phyloP scores from a whole-genome alignment of 768 basidiomycete species.

The Boletus barrowsii region DNA sequence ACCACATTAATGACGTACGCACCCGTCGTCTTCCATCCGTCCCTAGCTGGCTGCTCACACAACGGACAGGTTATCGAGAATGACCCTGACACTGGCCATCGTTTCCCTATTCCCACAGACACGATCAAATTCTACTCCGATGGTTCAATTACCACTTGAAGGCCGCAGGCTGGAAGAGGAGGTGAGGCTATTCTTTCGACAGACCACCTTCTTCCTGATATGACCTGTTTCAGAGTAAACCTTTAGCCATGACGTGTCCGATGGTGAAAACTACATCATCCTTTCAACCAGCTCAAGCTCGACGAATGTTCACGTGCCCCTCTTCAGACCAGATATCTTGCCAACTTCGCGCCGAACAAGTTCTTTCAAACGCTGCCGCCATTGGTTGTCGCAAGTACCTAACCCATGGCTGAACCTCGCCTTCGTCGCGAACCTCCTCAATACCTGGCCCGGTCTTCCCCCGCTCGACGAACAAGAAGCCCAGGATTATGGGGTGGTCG shows the following conservation, averaged over 20 bases:
- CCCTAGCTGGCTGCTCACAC: slow-evolving; percentile 8
- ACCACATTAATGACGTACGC: slow-evolving; percentile 92
- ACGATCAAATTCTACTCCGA: slow-evolving; percentile 96
- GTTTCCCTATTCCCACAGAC: slow-evolving; percentile 89
- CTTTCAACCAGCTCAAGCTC: slow-evolving; percentile 94
- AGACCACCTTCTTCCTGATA: background rate
- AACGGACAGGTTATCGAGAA: slow-evolving; percentile 76
- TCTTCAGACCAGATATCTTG: slow-evolving; percentile 79
- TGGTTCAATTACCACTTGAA: slow-evolving; percentile 99
- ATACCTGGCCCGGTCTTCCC: slow-evolving; percentile 92
- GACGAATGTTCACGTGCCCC: slow-evolving; percentile 87
- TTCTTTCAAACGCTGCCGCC: slow-evolving; percentile 88
- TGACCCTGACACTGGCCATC: slow-evolving; percentile 76
- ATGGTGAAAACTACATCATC: slow-evolving; percentile 97
- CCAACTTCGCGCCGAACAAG: slow-evolving; percentile 87
- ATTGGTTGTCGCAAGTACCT: slow-evolving; percentile 97
- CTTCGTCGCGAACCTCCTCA: slow-evolving; percentile 98
- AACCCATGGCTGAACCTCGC: slow-evolving; percentile 97
- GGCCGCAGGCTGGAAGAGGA: slow-evolving; percentile 86
- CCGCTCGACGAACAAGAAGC: slow-evolving; percentile 94
- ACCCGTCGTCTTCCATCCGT: background rate
- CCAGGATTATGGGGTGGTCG: slow-evolving; percentile 83
- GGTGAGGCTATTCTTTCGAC: slow-evolving; percentile 40
- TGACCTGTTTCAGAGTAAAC: slow-evolving; percentile 62
- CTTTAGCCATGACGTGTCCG: slow-evolving; percentile 95